A percentile compares a stretch with the other conserved stretches of the same genome.
These are phyloP conservation scores for Phylloporus sp. DNA, from an alignment of 768 basidiomycete species.

Conservation along the genomic window DNA sequence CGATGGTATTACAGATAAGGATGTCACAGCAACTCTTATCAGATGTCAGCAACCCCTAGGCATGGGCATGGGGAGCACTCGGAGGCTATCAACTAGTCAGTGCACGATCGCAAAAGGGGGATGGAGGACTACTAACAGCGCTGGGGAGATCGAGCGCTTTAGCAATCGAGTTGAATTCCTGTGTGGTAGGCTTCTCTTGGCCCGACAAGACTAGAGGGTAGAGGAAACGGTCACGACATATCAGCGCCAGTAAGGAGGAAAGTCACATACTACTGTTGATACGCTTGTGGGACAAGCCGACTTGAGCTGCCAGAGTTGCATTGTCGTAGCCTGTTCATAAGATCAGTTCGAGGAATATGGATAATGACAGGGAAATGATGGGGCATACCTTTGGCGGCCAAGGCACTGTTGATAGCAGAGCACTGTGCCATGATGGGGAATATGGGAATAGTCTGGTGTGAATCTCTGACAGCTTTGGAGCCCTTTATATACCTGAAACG, in stretches of 20 bases:
- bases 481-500: slow-evolving; percentile 13
- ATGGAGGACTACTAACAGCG: slow-evolving; percentile 23
- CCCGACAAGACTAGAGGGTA: slow-evolving; percentile 48
- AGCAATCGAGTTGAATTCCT: slow-evolving; percentile 51
- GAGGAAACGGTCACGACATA: not conserved
- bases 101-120: not conserved
- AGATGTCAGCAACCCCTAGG: not conserved
- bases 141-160: slow-evolving; percentile 37
- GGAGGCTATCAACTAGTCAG: not conserved
- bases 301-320: slow-evolving; percentile 41
- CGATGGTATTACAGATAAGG: slow-evolving; percentile 9
- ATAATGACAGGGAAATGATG: not conserved
- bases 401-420: slow-evolving; percentile 52
- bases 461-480: not conserved
- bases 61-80: not conserved
- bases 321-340: slow-evolving; percentile 2
- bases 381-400: slow-evolving; percentile 43
- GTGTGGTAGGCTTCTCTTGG: slow-evolving; percentile 35
- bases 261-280: slow-evolving; percentile 49
- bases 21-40: not conserved
- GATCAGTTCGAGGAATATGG: not conserved
- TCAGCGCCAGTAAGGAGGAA: not conserved
- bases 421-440: slow-evolving; percentile 49
- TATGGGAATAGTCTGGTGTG: slow-evolving; percentile 26
- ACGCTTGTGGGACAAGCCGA: slow-evolving; percentile 42